Conservation (phyloP, 202 grass and related monocot genomes). For the Setaria viridis region DNA sequence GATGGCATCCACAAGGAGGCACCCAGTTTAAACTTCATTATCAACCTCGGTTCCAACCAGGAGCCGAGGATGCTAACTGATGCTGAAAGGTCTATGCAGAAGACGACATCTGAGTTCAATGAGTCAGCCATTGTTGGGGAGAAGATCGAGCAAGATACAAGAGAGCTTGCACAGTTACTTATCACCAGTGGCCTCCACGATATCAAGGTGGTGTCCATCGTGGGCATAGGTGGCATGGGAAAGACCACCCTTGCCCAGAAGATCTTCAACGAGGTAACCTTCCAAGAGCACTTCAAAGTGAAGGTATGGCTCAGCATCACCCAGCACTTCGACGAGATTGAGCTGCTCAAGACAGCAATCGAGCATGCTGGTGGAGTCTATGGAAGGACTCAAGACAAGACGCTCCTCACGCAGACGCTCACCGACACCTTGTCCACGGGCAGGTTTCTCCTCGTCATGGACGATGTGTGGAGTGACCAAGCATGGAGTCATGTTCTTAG, state of each 20-base stretch:
- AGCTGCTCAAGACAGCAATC: neutral
- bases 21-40: neutral
- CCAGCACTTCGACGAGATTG: neutral
- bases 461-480: neutral
- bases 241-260: neutral
- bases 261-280: neutral
- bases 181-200: neutral
- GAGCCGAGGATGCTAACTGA: neutral
- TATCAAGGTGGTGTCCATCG: neutral
- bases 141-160: slow-evolving; percentile 9
- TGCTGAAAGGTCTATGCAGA: neutral
- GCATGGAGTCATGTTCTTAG: slow-evolving; percentile 7
- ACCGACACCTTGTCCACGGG: fast-evolving
- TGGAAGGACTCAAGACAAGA: neutral
- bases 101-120: neutral
- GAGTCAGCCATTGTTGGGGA: neutral
- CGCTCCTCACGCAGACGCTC: neutral
- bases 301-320: slow-evolving; percentile 7
- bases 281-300: neutral
- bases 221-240: neutral
- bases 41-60: no score
- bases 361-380: neutral
- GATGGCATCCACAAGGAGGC: neutral
- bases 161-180: neutral
- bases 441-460: slow-evolving; percentile 11